Base-by-base conservation (phyloP, 192 early-diverging fungal species). In the Paraglomus occultum region DNA sequence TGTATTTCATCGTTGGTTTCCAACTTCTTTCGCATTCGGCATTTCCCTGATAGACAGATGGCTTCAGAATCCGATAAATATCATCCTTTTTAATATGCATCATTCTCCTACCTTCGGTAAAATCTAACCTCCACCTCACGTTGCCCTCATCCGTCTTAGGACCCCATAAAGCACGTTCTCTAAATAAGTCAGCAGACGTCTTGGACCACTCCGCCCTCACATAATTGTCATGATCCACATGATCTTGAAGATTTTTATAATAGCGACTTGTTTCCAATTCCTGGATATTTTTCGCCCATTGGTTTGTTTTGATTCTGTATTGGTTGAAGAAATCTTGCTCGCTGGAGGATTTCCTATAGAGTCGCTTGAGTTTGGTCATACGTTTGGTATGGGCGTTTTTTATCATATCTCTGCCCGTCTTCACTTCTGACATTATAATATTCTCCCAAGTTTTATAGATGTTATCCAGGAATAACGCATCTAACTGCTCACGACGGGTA, bases 81-180 rank as follows among this genome's bases (percentile, higher is more conserved):
- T 40, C 17, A 43, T 15, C 23, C 5, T 11, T 31, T 14, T 14
- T 14, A 10, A 45, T 45, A 2, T 53, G 31, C 31, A 31, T 31
- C 31, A 31, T 31, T 31, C 31, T 31, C 38, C 18, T 72, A 12
- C 83, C 82, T 71, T 87, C 85, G 43, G 85, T 87, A 60, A 82
- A 82, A 70, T 87, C 86, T 3, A 89, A 60, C 64, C 78, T 73
- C 86, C 86, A 89, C 44, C 67, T 65, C 1, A 61, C 45, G 4
- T 66, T 43, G 0, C 61, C 53, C 31, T 74, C 72, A 38, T 17
- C 42, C 7, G 54, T 18, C 51, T 84, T 77, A 38, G 76, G 72
- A 12, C 85, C 84, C 88, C 86, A 88, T 17, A 90, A 76, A 3
- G 88, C 85, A 14, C 85, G 78, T 64, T 89, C 88, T 9, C 83